These are phyloP conservation scores for Penicillium pulvis DNA, from an alignment of 495 filamentous ascomycete genomes.

Conservation along the genomic window DNA sequence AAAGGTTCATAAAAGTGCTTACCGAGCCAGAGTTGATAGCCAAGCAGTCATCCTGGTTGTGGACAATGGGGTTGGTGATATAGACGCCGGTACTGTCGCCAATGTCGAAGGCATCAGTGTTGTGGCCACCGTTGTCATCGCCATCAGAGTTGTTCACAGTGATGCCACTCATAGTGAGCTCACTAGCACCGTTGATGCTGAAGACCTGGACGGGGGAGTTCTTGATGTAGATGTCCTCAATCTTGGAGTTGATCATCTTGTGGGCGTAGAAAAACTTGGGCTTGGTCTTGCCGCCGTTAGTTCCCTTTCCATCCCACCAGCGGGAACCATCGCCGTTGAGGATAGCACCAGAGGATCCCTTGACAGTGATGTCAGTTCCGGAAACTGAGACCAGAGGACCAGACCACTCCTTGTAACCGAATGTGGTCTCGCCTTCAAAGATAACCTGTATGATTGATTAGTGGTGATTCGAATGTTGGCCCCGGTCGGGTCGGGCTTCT, in stretches of 20 bases:
- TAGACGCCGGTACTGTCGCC: constrained; percentile 53
- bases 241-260: constrained; percentile 40
- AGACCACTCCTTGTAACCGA: constrained; percentile 55
- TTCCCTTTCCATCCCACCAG: constrained; percentile 57
- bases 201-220: constrained; percentile 68
- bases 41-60: constrained; percentile 69
- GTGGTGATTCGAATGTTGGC: neutral
- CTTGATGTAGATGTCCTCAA: constrained; percentile 47
- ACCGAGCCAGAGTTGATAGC: constrained; percentile 55
- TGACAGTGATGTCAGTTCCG: constrained; percentile 49
- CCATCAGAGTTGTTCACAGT: constrained; percentile 64
- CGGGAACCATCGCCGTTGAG: constrained; percentile 46
- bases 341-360: constrained; percentile 42
- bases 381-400: constrained; percentile 52
- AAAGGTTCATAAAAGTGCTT: neutral
- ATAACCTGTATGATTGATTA: constrained; percentile 38
- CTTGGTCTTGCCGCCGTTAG: constrained; percentile 58
- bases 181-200: constrained; percentile 51
- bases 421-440: constrained; percentile 55
- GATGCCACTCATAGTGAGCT: constrained; percentile 53
- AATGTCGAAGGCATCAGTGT: constrained; percentile 71
- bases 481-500: constrained; percentile 2
- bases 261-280: constrained; percentile 61
- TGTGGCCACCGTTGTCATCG: constrained; percentile 53
- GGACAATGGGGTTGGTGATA: constrained; percentile 56